These are phyloP conservation scores for Mycena metata DNA, from an alignment of 768 basidiomycete species.

Conservation along the genomic window DNA sequence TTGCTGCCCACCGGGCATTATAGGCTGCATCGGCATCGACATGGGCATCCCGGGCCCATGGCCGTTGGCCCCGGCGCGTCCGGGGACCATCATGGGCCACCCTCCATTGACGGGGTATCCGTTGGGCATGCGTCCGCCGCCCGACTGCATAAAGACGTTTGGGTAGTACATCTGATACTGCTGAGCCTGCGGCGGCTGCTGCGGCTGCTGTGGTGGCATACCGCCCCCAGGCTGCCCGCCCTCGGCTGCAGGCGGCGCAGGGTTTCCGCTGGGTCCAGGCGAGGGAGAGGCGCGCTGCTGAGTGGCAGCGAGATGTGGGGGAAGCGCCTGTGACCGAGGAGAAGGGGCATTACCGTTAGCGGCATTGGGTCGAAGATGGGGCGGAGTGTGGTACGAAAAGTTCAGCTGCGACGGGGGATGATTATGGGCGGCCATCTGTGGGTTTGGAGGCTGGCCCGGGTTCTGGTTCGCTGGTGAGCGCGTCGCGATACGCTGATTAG, in stretches of 20 bases:
- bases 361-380: slow-evolving; percentile 37
- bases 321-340: slow-evolving; percentile 32
- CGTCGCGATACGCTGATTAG: slow-evolving; percentile 25
- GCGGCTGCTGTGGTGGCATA: slow-evolving; percentile 31
- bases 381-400: slow-evolving; percentile 26
- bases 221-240: slow-evolving; percentile 18
- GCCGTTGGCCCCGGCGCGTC: slow-evolving; percentile 1
- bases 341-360: slow-evolving; percentile 18
- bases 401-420: slow-evolving; percentile 33
- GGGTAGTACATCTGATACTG: slow-evolving; percentile 41
- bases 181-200: slow-evolving; percentile 37
- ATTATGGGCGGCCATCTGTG: slow-evolving; percentile 9
- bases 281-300: slow-evolving; percentile 27
- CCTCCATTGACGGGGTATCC: slow-evolving; percentile 14
- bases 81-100: slow-evolving; percentile 28
- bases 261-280: slow-evolving; percentile 14
- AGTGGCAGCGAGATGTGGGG: slow-evolving; percentile 31
- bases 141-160: slow-evolving; percentile 24
- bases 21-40: slow-evolving; percentile 31
- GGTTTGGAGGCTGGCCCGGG: slow-evolving; percentile 7
- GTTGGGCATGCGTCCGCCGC: slow-evolving; percentile 22
- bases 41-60: slow-evolving; percentile 20
- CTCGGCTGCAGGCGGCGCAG: slow-evolving; percentile 21
- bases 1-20: slow-evolving; percentile 35
- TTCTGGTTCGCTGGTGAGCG: slow-evolving; percentile 27